phyloP scores from a whole-genome alignment of 2,329 filamentous ascomycete species.

The Lasiodiplodia gonubiensis region DNA sequence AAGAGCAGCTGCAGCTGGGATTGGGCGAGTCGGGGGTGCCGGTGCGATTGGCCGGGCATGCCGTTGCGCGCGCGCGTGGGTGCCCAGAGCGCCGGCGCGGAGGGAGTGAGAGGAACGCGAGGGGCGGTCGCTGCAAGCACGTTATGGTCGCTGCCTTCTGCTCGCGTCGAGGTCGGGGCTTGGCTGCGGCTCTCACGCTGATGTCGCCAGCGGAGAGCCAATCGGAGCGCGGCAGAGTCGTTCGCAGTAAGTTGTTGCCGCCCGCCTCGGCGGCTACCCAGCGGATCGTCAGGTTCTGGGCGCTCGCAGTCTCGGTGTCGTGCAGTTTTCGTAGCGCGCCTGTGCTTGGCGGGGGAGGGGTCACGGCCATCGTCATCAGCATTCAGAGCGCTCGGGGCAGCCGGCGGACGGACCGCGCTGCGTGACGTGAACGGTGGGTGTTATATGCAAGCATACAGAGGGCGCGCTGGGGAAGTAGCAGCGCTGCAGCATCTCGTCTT shows the following conservation, averaged over 20 bases:
- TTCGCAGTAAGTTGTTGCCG: conserved; percentile 18
- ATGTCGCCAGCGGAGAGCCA: not conserved
- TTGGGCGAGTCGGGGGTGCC: conserved; percentile 17
- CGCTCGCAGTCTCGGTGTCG: conserved; percentile 11
- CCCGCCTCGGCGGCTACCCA: not conserved
- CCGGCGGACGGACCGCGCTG: conserved; percentile 13
- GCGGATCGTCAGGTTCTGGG: conserved; percentile 25
- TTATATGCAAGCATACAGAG: not conserved
- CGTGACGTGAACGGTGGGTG: conserved; percentile 15
- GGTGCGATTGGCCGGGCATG: conserved; percentile 14
- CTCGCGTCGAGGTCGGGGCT: conserved; percentile 6
- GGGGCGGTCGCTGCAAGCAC: not conserved
- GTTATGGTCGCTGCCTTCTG: conserved; percentile 2
- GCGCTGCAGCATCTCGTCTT: conserved; percentile 1
- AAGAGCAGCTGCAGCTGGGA: conserved; percentile 23
- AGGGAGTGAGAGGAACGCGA: not conserved
- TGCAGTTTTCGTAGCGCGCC: conserved; percentile 13
- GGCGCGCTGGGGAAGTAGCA: not conserved
- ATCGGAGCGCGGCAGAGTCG: conserved; percentile 5
- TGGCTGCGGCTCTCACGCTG: conserved; percentile 23
- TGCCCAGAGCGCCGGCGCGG: conserved; percentile 10
- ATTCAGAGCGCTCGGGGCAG: conserved; percentile 3
- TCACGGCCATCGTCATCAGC: conserved; percentile 13
- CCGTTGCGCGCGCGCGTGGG: conserved; percentile 13
- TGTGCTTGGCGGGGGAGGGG: conserved; percentile 24